Evolutionary conservation across 495 filamentous ascomycete species (phyloP).

Genomic region (Lasiosphaeris hirsuta): DNA sequence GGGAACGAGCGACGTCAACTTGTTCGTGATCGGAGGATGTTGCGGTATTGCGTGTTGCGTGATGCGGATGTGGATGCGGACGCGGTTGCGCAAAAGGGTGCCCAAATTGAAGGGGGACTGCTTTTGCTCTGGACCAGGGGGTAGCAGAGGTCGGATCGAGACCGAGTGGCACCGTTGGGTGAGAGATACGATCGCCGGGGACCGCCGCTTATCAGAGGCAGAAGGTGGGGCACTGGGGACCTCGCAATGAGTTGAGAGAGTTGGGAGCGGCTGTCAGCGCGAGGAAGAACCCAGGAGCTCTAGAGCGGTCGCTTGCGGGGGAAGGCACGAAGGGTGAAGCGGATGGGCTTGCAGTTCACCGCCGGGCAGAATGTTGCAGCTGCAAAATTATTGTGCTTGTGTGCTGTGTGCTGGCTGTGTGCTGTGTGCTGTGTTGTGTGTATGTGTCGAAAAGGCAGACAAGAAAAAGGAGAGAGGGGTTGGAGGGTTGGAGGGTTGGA

Average conservation of each 20-base stretch:
- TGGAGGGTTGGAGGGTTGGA: not conserved
- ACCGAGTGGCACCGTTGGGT: constrained; percentile 9
- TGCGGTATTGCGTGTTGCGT: constrained; percentile 2
- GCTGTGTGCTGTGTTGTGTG: too few species aligned
- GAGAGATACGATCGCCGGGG: constrained; percentile 3
- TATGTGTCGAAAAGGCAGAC: too few species aligned
- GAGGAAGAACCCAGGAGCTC: too few species aligned
- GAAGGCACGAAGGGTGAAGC: too few species aligned
- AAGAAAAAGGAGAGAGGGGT: not conserved
- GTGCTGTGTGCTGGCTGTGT: too few species aligned
- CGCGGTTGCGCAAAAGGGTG: constrained; percentile 11
- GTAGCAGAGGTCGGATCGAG: not conserved
- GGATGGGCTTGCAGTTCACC: too few species aligned
- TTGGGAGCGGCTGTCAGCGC: too few species aligned
- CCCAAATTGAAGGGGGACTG: constrained; percentile 4
- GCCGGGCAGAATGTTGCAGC: too few species aligned
- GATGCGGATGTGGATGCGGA: constrained; percentile 1
- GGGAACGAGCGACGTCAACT: not conserved
- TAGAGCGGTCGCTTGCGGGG: too few species aligned
- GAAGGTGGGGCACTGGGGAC: constrained; percentile 8
- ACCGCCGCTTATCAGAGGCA: not conserved
- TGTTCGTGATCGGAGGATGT: not conserved
- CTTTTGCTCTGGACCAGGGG: constrained; percentile 8
- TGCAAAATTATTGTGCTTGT: too few species aligned
- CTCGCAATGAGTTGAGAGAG: not conserved